Base-by-base conservation (phyloP, 805 yeast genomes). In the Pichia sporocuriosa region DNA sequence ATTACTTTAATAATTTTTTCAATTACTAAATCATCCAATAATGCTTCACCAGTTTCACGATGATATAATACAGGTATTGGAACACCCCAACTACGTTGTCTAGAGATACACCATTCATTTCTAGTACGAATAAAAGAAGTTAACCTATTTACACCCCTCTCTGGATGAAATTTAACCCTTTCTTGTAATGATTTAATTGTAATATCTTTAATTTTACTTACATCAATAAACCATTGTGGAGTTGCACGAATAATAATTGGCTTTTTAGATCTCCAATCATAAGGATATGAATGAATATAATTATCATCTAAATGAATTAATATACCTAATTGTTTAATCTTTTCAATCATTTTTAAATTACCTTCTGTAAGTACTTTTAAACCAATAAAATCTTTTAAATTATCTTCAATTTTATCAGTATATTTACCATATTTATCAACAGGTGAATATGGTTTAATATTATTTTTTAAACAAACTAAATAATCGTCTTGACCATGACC, bases 401-500 rank as follows among this genome's bases (percentile, higher is more conserved):
- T 70, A 3, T 50, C 51, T 4, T 79, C 77, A 4, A 83, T 55
- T 0, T 73, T 76, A 8, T 58, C 48, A 1, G 77, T 74, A 56
- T 79, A 87, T 46, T 69, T 68, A 1, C 98, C 98, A 40, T 66
- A 61, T 43, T 73, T 74, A 56, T 93, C 86, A 2, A 93, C 94
- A 0, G 93, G 87, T 0, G 96, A 86, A 46, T 67, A 74, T 0
- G 85, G 75, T 9, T 62, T 66, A 19, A 93, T 68, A 0, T 68
- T 69, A 47, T 81, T 63, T 19, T 67, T 61, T 43, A 73, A 59
- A 26, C 95, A 90, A 27, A 82, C 70, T 7, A 81, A 54, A 57
- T 85, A 89, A 66, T 93, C 99, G 51, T 93, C 98, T 53, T 79
- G 75, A 54, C 99, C 99, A 59, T 93, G 98, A 0, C 97, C 97